Evolutionary conservation across 2,329 filamentous ascomycete genomes (phyloP).

Genomic region (Stemphylium beticola): DNA sequence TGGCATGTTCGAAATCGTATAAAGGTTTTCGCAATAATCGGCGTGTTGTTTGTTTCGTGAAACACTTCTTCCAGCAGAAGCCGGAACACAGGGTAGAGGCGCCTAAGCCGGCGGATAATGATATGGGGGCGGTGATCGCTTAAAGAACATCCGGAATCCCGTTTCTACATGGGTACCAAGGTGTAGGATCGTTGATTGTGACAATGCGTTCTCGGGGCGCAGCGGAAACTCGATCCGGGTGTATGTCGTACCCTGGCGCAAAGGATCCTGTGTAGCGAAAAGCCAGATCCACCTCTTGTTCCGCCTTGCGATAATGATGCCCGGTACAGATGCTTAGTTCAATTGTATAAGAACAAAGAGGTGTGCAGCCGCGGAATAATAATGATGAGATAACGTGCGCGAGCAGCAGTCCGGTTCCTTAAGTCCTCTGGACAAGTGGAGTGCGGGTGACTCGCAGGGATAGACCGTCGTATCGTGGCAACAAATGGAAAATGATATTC

Average conservation of each 20-base stretch:
- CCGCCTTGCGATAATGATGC: slow-evolving; percentile 14
- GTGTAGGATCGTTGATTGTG: slow-evolving; percentile 27
- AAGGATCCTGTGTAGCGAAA: slow-evolving; percentile 30
- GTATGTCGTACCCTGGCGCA: slow-evolving; percentile 26
- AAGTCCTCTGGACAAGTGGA: slow-evolving; percentile 40
- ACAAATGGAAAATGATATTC: slow-evolving; percentile 45
- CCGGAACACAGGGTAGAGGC: slow-evolving; percentile 27
- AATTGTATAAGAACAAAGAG: slow-evolving; percentile 5
- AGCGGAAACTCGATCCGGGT: slow-evolving; percentile 31
- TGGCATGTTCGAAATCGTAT: slow-evolving; percentile 38
- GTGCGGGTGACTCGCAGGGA: slow-evolving; percentile 41
- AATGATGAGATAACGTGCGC: slow-evolving; percentile 35
- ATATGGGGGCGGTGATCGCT: slow-evolving; percentile 24
- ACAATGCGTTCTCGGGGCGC: slow-evolving; percentile 42
- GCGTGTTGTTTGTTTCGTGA: slow-evolving; percentile 21
- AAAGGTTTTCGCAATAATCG: slow-evolving; percentile 15
- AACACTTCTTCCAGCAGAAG: slow-evolving; percentile 47
- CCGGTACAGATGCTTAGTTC: slow-evolving; percentile 15
- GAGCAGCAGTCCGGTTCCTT: slow-evolving; percentile 40
- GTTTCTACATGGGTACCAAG: slow-evolving; percentile 44
- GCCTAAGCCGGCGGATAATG: slow-evolving; percentile 22
- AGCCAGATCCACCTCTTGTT: slow-evolving; percentile 31
- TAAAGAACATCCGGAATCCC: slow-evolving; percentile 26
- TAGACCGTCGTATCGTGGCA: slow-evolving; percentile 36
- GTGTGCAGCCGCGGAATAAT: slow-evolving; percentile 9